Percentiles rank a stretch among this genome's conserved stretches.
Conservation (phyloP, 2,329 filamentous ascomycete species). For the Ophiostoma ips region DNA sequence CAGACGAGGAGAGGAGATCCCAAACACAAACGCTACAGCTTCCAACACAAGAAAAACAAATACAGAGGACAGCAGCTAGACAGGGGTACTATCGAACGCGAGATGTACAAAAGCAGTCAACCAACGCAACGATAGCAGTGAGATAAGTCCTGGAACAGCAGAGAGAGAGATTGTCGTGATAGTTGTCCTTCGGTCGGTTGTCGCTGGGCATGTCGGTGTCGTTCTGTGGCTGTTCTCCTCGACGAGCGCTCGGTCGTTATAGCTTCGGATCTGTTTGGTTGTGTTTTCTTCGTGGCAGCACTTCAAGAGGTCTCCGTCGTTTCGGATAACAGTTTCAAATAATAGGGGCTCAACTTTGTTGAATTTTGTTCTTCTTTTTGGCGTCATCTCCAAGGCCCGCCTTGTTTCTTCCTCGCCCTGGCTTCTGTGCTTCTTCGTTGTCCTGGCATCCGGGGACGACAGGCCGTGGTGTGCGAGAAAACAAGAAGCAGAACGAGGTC, state of each 20-base stretch:
- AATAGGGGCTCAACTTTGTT: neutral
- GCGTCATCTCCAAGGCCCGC: neutral
- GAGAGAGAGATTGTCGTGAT: too few relatives aligned
- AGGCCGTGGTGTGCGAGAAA: neutral
- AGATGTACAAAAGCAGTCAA: too few relatives aligned
- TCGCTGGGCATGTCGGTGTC: neutral
- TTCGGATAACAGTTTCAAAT: neutral
- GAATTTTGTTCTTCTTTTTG: conserved; percentile 2
- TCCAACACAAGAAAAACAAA: neutral
- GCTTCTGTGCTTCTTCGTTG: conserved; percentile 1
- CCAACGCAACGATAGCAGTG: too few relatives aligned
- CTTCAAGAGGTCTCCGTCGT: neutral
- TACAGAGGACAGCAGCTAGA: too few relatives aligned
- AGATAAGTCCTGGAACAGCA: too few relatives aligned
- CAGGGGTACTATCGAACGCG: too few relatives aligned
- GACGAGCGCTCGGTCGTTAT: neutral
- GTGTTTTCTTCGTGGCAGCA: neutral
- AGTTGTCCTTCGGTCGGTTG: too few relatives aligned
- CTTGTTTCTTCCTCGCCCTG: neutral
- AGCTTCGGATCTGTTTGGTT: neutral
- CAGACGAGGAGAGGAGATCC: neutral
- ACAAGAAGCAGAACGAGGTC: neutral
- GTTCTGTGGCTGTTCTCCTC: too few relatives aligned
- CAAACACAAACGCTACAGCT: neutral
- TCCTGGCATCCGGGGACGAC: neutral